Evolutionary conservation across 2,329 filamentous ascomycete genomes (phyloP).

Genomic region (Xenosphaeropsis pyriputrescens): DNA sequence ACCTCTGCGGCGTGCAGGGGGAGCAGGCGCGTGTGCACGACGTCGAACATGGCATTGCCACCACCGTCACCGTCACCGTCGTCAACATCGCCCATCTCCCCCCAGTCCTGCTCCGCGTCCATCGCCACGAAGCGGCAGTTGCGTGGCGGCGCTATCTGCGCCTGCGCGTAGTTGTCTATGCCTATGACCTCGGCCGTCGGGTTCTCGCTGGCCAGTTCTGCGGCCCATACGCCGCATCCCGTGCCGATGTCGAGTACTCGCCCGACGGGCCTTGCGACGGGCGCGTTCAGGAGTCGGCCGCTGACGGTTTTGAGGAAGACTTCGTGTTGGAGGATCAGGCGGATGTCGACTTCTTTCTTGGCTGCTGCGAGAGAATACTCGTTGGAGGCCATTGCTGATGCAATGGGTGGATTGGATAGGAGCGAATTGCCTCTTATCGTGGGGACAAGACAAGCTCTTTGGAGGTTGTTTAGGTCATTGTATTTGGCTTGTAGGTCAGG

Average conservation of each 20-base stretch:
- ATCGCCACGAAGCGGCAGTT: not conserved
- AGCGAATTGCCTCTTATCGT: not conserved
- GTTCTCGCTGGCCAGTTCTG: not conserved
- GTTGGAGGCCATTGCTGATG: not conserved
- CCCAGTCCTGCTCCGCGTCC: conserved; percentile 1
- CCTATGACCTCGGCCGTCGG: not conserved
- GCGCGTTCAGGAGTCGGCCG: not conserved
- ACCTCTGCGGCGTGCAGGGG: not conserved
- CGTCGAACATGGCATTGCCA: conserved; percentile 1
- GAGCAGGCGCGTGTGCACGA: not conserved
- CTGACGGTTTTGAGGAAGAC: not conserved
- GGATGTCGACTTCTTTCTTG: not conserved
- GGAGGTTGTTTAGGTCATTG: no score
- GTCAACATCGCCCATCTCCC: not conserved
- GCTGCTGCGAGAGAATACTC: not conserved
- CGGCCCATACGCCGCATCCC: not conserved
- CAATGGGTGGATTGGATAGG: not conserved
- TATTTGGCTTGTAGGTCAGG: no score
- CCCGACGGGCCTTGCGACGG: not conserved
- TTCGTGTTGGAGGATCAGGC: conserved; percentile 1
- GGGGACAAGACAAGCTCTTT: no score
- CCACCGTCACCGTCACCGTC: not conserved
- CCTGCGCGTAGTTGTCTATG: not conserved
- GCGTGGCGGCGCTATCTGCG: not conserved
- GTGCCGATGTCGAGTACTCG: conserved; percentile 1